Base-by-base conservation (phyloP, 1,284 basidiomycete genomes). In the Moniliophthora roreri region DNA sequence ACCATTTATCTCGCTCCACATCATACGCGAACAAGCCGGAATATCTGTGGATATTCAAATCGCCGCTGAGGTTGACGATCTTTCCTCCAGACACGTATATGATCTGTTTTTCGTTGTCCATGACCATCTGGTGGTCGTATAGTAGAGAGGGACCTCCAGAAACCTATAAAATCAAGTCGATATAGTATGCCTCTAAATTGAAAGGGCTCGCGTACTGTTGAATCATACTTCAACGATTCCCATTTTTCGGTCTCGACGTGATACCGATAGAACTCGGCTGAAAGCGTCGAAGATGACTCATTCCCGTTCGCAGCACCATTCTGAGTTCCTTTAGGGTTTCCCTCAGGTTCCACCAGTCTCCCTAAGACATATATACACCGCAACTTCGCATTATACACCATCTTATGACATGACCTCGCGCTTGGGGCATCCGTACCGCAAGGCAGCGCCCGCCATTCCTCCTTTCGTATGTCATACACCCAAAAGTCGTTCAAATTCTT, bases 81-180 rank as follows among this genome's bases (percentile, higher is more conserved):
- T 86, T 79, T 2, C 91, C 91, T 9, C 91, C 91, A 59, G 86
- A 89, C 9, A 92, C 81, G 58, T 91, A 93, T 16, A 94, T 66
- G 13, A 84, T 77, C 64, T 90, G 88, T 0, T 79, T 71, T 15
- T 88, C 84, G 23, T 78, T 77, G 61, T 93, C 90, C 58, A 93
- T 81, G 36, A 76, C 83, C 81, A 93, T 88, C 64, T 91, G 87
- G 62, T 92, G 91, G 65, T 93, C 91, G 60, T 85, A 90, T 48
- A 92, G 73, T 34, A 92, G 72, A 1, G 85, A 84, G 4, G 91
- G 91, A 0, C 89, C 89, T 16, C 44, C 44, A 32, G 28, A n/a
- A n/a, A 9, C 7, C 44, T 46, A 41, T 23, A 13, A 32, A 46
- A 13, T 13, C 11, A 13, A 7, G 8, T 46, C 15, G 2, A 13